These are phyloP conservation scores for Diaporthe ilicicola DNA, from an alignment of 2,329 filamentous ascomycete species.

Conservation along the genomic window DNA sequence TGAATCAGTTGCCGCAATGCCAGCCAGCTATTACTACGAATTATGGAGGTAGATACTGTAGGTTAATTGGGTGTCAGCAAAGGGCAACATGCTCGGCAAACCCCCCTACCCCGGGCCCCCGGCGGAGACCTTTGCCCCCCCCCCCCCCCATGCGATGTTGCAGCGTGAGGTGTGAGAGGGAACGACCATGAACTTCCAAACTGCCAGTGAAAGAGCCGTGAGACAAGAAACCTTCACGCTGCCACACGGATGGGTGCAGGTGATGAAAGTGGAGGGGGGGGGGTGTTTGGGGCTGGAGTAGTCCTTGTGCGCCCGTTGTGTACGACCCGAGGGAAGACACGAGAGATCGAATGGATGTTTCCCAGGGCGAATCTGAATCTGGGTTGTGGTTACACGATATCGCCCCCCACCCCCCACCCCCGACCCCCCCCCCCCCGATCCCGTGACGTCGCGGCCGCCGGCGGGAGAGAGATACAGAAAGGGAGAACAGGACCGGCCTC, in stretches of 20 bases:
- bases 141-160: neutral
- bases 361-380: neutral
- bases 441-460: neutral
- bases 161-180: neutral
- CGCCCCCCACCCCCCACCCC: too few relatives aligned
- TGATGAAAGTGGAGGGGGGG: neutral
- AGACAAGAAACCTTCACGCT: slow-evolving; percentile 15
- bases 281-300: neutral
- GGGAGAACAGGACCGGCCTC: too few relatives aligned
- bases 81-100: slow-evolving; percentile 1
- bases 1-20: neutral
- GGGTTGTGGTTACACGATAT: neutral
- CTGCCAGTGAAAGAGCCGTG: neutral
- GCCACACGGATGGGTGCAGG: slow-evolving; percentile 4
- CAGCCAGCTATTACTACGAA: neutral
- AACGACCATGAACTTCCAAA: neutral
- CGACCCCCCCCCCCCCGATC: too few relatives aligned
- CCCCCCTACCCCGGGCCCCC: too few relatives aligned
- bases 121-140: too few relatives aligned
- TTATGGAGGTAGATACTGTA: neutral
- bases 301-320: neutral
- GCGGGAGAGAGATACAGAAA: neutral
- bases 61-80: neutral
- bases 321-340: neutral
- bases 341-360: slow-evolving; percentile 14